Evolutionary conservation across 2,329 filamentous ascomycete species (phyloP).

Genomic region (Alternaria sp.): DNA sequence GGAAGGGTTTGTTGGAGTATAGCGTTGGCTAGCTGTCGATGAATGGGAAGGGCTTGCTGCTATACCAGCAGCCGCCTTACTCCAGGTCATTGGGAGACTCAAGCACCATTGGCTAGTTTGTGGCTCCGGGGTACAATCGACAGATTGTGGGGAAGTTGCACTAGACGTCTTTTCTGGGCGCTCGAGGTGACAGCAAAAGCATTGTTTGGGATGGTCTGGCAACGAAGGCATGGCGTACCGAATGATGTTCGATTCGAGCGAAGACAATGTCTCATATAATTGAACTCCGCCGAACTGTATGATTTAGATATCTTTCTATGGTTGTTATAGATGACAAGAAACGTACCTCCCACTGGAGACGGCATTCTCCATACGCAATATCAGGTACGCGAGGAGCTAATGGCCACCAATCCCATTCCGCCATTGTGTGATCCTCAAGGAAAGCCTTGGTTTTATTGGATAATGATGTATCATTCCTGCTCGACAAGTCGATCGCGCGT

Average conservation of each 20-base stretch:
- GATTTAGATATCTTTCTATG: no score
- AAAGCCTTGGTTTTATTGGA: background rate
- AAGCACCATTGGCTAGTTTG: no score
- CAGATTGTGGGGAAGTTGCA: no score
- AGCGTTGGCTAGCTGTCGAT: background rate
- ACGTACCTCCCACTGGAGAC: background rate
- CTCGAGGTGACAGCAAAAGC: background rate
- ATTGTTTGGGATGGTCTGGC: fast-evolving
- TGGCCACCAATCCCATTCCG: background rate
- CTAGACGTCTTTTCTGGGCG: fast-evolving
- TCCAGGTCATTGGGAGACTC: no score
- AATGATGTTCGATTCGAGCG: background rate
- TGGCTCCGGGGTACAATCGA: no score
- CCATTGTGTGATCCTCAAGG: fast-evolving
- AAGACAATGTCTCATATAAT: background rate
- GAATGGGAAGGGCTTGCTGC: no score
- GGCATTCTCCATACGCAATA: background rate
- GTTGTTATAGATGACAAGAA: no score
- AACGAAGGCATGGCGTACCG: fast-evolving
- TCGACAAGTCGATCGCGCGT: no score
- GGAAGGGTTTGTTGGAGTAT: background rate
- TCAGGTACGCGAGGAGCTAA: background rate
- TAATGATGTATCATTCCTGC: no score
- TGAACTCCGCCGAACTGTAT: background rate
- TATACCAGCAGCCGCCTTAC: no score